Conservation (phyloP, 352 stramenopile species). For the Phytophthora aleatoria region DNA sequence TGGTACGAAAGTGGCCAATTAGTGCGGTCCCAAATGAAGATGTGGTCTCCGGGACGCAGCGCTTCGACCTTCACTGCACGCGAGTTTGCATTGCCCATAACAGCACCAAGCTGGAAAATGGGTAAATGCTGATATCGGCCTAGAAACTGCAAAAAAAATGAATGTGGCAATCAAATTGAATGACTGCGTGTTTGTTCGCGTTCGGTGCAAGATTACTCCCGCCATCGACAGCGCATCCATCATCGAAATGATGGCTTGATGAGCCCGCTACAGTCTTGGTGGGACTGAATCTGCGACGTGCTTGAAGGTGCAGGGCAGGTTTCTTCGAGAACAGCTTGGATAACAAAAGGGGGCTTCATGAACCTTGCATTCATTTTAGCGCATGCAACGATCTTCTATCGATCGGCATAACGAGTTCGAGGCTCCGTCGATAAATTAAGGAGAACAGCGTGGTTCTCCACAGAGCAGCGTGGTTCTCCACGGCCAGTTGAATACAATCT, state of each 20-base stretch:
- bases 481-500: constrained; percentile 12
- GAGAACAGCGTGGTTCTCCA: neutral
- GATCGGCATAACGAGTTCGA: constrained; percentile 14
- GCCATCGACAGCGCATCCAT: neutral
- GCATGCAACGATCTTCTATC: constrained; percentile 19
- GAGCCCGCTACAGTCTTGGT: neutral
- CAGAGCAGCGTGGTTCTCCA: neutral
- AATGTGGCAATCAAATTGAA: neutral
- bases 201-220: constrained; percentile 8
- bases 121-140: neutral
- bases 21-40: constrained; percentile 72
- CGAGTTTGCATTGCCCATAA: constrained; percentile 66
- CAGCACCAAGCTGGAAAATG: neutral
- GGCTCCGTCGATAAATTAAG: constrained; percentile 31
- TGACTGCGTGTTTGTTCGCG: neutral
- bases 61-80: constrained; percentile 45
- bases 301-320: neutral
- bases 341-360: neutral
- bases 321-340: constrained; percentile 10
- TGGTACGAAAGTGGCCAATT: constrained; percentile 71
- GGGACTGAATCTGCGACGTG: constrained; percentile 8
- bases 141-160: neutral
- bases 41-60: constrained; percentile 64
- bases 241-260: constrained; percentile 13
- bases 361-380: constrained; percentile 19